Percentiles rank a stretch among this genome's conserved stretches.
Conservation (phyloP, 139 green algal species). For the Penium margaritaceum region DNA sequence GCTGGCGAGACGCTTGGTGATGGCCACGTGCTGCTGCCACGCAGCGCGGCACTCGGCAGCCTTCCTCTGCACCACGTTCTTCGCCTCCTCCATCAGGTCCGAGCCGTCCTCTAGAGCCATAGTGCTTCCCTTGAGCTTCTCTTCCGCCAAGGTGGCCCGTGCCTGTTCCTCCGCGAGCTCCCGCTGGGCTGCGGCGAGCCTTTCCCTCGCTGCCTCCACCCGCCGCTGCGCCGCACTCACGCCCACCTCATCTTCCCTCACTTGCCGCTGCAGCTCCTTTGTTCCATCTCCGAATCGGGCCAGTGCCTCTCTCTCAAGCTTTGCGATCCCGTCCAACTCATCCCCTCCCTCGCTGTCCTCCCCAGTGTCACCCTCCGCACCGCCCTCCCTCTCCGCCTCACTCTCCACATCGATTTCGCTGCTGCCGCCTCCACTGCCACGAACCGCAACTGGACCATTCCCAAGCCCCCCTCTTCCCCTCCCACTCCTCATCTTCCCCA, state of each 20-base stretch:
- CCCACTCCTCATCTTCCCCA: too few relatives aligned
- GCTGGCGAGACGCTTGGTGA: background rate
- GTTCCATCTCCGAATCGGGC: conserved; percentile 1
- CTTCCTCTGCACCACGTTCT: background rate
- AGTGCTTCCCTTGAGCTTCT: background rate
- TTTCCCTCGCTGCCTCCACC: background rate
- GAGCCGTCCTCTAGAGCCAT: background rate
- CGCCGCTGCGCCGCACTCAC: background rate
- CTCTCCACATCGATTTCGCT: too few relatives aligned
- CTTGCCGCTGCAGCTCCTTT: background rate
- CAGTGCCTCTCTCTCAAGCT: background rate
- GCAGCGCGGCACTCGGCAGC: background rate
- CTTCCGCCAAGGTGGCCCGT: background rate
- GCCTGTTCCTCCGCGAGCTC: background rate
- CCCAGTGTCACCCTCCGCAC: too few relatives aligned
- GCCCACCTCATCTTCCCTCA: background rate
- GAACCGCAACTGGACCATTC: too few relatives aligned
- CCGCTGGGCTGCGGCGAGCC: background rate
- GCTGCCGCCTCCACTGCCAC: too few relatives aligned
- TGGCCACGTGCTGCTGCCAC: background rate
- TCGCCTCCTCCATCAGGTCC: background rate
- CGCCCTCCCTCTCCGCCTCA: too few relatives aligned
- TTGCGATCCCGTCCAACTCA: background rate
- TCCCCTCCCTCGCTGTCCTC: too few relatives aligned
- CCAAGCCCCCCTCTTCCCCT: too few relatives aligned